phyloP scores from a whole-genome alignment of 495 filamentous ascomycete genomes.

The Delitschia confertaspora region DNA sequence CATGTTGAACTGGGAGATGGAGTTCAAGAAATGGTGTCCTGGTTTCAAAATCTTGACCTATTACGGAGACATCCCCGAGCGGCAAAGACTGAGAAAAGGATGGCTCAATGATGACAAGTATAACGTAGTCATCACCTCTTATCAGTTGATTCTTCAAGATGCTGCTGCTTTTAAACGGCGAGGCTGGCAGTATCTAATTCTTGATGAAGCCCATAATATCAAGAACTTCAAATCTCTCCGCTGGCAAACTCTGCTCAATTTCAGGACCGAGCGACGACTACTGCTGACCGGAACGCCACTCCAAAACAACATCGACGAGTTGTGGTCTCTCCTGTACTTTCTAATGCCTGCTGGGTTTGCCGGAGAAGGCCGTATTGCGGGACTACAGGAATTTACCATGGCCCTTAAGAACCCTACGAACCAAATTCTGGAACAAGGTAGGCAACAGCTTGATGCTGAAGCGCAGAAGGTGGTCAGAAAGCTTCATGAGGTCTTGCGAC shows the following conservation, averaged over 20 bases:
- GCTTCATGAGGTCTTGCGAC: slow-evolving; percentile 85
- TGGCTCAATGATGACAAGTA: slow-evolving; percentile 86
- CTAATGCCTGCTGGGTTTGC: slow-evolving; percentile 76
- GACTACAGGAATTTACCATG: slow-evolving; percentile 82
- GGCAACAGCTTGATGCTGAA: slow-evolving; percentile 88
- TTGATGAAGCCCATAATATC: slow-evolving; percentile 99
- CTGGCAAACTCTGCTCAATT: slow-evolving; percentile 89
- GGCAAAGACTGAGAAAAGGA: slow-evolving; percentile 77
- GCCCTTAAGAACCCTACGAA: slow-evolving; percentile 90
- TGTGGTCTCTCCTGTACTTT: slow-evolving; percentile 97
- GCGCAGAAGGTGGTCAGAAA: slow-evolving; percentile 79
- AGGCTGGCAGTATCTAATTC: slow-evolving; percentile 96
- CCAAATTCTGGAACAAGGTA: slow-evolving; percentile 89
- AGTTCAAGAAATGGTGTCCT: slow-evolving; percentile 98
- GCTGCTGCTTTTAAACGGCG: slow-evolving; percentile 84
- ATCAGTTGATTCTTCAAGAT: slow-evolving; percentile 91
- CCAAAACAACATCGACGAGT: slow-evolving; percentile 92
- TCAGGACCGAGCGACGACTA: slow-evolving; percentile 77
- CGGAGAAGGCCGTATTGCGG: slow-evolving; percentile 78
- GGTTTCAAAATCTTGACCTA: slow-evolving; percentile 98
- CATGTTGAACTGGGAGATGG: slow-evolving; percentile 99
- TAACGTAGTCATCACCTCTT: slow-evolving; percentile 96
- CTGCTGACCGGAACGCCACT: slow-evolving; percentile 91
- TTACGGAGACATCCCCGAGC: slow-evolving; percentile 76
- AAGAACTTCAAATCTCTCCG: slow-evolving; percentile 97